A percentile compares a stretch with the other conserved stretches of the same genome.
Evolutionary conservation across 2,329 filamentous ascomycete species (phyloP).

Genomic region (Claviceps maximensis): DNA sequence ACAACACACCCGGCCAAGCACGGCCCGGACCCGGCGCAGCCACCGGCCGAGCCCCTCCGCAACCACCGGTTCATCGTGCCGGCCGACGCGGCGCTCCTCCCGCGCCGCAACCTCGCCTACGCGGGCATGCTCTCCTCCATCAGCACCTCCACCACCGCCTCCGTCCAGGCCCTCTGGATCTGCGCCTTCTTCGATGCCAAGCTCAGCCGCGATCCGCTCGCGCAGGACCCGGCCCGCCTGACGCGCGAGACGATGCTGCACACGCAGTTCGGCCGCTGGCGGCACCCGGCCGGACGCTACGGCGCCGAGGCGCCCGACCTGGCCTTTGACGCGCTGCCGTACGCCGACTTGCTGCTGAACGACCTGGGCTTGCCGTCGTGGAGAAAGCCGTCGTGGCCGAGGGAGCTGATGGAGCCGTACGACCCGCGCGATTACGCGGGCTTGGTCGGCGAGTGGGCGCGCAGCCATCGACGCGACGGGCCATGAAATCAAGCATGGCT

Average conservation of each 20-base stretch:
- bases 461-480: too few species aligned
- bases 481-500: too few species aligned
- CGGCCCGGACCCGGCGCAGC: background rate
- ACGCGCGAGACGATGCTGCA: conserved; percentile 47
- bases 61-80: conserved; percentile 3
- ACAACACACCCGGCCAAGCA: background rate
- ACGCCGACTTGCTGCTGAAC: conserved; percentile 34
- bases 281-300: conserved; percentile 50
- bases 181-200: conserved; percentile 1
- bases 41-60: background rate
- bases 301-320: conserved; percentile 52
- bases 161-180: conserved; percentile 2
- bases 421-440: background rate
- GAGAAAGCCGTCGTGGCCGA: conserved; percentile 7
- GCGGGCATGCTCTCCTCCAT: background rate
- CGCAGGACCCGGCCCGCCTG: conserved; percentile 25
- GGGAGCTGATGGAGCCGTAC: conserved; percentile 11
- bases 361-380: conserved; percentile 46
- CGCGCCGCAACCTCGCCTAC: background rate
- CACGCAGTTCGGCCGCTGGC: conserved; percentile 54
- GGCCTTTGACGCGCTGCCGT: conserved; percentile 51
- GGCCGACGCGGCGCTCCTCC: background rate
- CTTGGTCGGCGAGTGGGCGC: conserved; percentile 1
- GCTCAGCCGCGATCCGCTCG: background rate
- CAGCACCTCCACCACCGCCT: background rate